Conservation (phyloP, 2,329 filamentous ascomycete species). For the Venturia pyrina region DNA sequence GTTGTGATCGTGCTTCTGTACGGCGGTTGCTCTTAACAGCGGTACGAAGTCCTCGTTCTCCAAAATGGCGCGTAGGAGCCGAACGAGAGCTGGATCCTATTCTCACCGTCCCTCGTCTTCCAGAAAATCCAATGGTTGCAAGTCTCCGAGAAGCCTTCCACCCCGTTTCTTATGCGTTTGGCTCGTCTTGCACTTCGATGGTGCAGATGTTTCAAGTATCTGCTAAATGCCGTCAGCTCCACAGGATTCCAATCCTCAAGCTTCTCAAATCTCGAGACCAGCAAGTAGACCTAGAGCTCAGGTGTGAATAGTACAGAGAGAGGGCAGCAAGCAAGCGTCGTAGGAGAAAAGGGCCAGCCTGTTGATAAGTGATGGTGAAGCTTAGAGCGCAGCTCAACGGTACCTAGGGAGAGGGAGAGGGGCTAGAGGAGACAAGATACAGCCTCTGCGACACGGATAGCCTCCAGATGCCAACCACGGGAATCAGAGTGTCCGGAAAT, state of each 20-base stretch:
- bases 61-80: background rate
- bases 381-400: background rate
- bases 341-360: constrained; percentile 2
- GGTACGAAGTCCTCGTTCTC: background rate
- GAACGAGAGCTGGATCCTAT: background rate
- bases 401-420: background rate
- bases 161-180: constrained; percentile 6
- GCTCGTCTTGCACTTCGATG: background rate
- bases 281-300: background rate
- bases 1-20: background rate
- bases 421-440: background rate
- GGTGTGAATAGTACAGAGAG: background rate
- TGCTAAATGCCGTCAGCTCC: background rate
- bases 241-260: background rate
- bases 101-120: background rate
- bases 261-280: background rate
- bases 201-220: constrained; percentile 3
- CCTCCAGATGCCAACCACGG: background rate
- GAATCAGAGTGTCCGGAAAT: background rate
- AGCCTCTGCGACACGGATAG: background rate
- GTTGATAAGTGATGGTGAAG: background rate
- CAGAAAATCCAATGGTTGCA: background rate
- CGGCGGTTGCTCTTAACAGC: background rate
- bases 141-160: background rate
- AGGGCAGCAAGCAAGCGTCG: background rate